Conservation (phyloP, 2,329 filamentous ascomycete species). For the Alternaria consortialis region DNA sequence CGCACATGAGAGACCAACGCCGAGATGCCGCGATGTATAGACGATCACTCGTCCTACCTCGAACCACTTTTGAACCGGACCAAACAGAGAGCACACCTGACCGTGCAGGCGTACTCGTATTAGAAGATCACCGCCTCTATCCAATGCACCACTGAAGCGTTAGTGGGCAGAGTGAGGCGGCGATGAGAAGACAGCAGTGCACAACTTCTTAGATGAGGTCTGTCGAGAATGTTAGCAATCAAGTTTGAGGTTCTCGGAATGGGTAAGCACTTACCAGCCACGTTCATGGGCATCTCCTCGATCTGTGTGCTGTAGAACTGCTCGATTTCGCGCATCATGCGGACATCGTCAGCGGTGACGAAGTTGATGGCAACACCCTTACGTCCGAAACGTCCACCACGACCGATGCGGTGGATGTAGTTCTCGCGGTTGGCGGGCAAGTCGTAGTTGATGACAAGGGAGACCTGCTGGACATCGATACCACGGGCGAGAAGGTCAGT, state of each 20-base stretch:
- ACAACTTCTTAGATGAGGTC: conserved; percentile 53
- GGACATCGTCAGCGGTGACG: conserved; percentile 97
- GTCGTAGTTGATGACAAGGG: conserved; percentile 99
- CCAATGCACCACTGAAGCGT: conserved; percentile 35
- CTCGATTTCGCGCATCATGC: conserved; percentile 99
- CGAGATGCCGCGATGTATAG: conserved; percentile 51
- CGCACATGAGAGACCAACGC: conserved; percentile 54
- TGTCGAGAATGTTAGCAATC: conserved; percentile 27
- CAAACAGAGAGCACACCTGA: conserved; percentile 39
- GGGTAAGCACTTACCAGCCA: conserved; percentile 64
- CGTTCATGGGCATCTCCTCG: conserved; percentile 99
- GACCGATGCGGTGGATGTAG: conserved; percentile 99
- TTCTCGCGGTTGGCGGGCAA: conserved; percentile 98
- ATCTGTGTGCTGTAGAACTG: conserved; percentile 99
- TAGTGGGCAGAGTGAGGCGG: conserved; percentile 37
- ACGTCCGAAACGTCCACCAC: conserved; percentile 98
- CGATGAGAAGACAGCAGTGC: conserved; percentile 32
- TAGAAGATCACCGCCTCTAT: conserved; percentile 42
- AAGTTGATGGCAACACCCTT: conserved; percentile 99
- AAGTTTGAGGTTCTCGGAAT: neutral
- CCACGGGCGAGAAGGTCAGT: conserved; percentile 98
- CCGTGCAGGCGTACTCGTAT: conserved; percentile 46
- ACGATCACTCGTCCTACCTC: conserved; percentile 45
- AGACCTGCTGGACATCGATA: conserved; percentile 99
- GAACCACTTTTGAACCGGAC: conserved; percentile 48